A percentile compares a stretch with the other conserved stretches of the same genome.
Evolutionary conservation across 192 early-diverging fungal genomes (phyloP).

Genomic region (Umbelopsis sp.): DNA sequence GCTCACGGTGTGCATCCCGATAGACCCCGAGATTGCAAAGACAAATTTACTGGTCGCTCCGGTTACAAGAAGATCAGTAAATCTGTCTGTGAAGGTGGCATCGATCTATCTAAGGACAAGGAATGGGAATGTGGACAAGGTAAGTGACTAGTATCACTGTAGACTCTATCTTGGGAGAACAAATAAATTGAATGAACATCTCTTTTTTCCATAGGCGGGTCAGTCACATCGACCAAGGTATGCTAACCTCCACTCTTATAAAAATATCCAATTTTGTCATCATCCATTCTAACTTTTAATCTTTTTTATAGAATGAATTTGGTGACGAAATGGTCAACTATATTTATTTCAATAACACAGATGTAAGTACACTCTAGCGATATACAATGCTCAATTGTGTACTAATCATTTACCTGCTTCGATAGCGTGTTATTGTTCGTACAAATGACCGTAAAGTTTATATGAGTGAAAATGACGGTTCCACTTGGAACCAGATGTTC

Average conservation of each 20-base stretch:
- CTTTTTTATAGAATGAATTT: slow-evolving; percentile 25
- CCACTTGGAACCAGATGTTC: slow-evolving; percentile 53
- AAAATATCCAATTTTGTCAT: too few species aligned
- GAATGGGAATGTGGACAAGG: slow-evolving; percentile 72
- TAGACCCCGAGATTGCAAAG: slow-evolving; percentile 71
- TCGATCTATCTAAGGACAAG: slow-evolving; percentile 58
- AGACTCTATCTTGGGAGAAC: neutral
- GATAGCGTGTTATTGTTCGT: slow-evolving; percentile 49
- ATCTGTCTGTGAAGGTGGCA: slow-evolving; percentile 78
- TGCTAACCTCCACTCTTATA: neutral
- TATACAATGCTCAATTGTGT: too few species aligned
- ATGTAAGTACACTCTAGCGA: slow-evolving; percentile 8
- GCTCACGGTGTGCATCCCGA: slow-evolving; percentile 74
- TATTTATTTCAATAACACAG: slow-evolving; percentile 43
- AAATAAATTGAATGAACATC: neutral
- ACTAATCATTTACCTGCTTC: neutral
- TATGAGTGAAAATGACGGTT: slow-evolving; percentile 68
- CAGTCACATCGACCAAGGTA: slow-evolving; percentile 16
- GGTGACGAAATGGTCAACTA: slow-evolving; percentile 38
- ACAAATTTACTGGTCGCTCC: slow-evolving; percentile 69
- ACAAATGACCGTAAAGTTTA: slow-evolving; percentile 53
- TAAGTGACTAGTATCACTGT: neutral
- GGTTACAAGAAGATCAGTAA: slow-evolving; percentile 81
- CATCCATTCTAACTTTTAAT: too few species aligned
- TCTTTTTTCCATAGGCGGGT: neutral